phyloP scores from a whole-genome alignment of 2,329 filamentous ascomycete genomes.

The Penicillium sp. region DNA sequence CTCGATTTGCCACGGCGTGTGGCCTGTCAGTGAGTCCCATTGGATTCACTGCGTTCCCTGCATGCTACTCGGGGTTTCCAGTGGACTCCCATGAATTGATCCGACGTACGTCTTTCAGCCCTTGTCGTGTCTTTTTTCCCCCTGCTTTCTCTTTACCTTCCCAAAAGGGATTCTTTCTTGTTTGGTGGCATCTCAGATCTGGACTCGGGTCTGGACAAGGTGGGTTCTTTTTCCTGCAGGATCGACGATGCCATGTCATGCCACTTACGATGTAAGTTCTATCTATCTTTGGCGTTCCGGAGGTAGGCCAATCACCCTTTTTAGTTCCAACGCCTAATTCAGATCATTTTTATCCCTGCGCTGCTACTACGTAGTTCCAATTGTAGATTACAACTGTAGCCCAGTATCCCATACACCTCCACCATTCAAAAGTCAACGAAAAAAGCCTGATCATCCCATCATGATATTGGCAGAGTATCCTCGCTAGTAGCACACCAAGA shows the following conservation, averaged over 20 bases:
- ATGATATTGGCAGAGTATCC: not conserved
- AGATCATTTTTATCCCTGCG: not conserved
- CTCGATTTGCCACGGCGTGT: slow-evolving; percentile 1
- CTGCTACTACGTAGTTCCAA: not conserved
- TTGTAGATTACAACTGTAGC: not conserved
- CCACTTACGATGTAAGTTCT: slow-evolving; percentile 25
- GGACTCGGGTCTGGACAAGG: slow-evolving; percentile 9
- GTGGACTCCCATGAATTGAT: slow-evolving; percentile 14
- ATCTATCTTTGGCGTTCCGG: slow-evolving; percentile 18
- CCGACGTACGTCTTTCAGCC: slow-evolving; percentile 28
- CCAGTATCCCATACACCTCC: not conserved
- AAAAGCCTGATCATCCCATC: slow-evolving; percentile 1
- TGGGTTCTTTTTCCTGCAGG: slow-evolving; percentile 8
- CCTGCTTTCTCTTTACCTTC: not conserved
- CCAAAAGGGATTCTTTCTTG: not conserved
- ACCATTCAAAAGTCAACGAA: not conserved
- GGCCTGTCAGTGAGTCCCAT: slow-evolving; percentile 15
- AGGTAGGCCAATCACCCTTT: slow-evolving; percentile 21
- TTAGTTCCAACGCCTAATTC: slow-evolving; percentile 1
- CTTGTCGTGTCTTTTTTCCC: slow-evolving; percentile 15
- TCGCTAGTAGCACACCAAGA: slow-evolving; percentile 7
- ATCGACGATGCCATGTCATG: slow-evolving; percentile 17
- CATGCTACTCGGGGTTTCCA: slow-evolving; percentile 6
- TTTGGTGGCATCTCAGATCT: slow-evolving; percentile 6
- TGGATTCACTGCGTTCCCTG: slow-evolving; percentile 6